Evolutionary conservation across 768 basidiomycete species (phyloP).

Genomic region (Rhodotorula graminis): DNA sequence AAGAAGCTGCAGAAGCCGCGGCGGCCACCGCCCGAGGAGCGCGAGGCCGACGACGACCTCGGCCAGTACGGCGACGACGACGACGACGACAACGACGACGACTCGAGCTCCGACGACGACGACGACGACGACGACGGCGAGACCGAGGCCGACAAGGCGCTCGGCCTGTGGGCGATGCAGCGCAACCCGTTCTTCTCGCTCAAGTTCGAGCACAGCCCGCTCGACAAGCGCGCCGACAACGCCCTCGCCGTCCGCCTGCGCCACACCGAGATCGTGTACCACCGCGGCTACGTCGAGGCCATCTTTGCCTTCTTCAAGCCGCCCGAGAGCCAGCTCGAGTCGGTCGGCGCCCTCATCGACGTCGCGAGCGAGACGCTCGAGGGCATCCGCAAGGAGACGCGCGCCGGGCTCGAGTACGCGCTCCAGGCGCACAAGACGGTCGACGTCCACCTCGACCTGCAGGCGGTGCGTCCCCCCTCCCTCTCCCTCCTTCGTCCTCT

Average conservation of each 20-base stretch:
- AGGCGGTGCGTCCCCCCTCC: slow-evolving; percentile 54
- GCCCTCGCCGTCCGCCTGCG: slow-evolving; percentile 66
- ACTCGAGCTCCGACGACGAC: slow-evolving; percentile 14
- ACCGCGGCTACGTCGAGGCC: slow-evolving; percentile 86
- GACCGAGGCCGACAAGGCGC: neutral
- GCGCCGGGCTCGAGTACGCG: slow-evolving; percentile 89
- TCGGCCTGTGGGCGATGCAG: slow-evolving; percentile 24
- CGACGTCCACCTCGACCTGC: slow-evolving; percentile 92
- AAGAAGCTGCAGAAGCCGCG: slow-evolving; percentile 43
- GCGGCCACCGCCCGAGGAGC: slow-evolving; percentile 29
- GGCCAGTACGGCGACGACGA: slow-evolving; percentile 24
- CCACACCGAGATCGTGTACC: slow-evolving; percentile 95
- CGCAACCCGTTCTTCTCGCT: slow-evolving; percentile 70
- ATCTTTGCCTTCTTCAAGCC: slow-evolving; percentile 87
- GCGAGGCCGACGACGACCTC: slow-evolving; percentile 33
- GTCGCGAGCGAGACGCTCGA: slow-evolving; percentile 91
- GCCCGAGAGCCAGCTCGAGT: slow-evolving; percentile 88
- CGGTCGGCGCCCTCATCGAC: slow-evolving; percentile 83
- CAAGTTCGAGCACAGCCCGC: slow-evolving; percentile 84
- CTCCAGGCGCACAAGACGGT: slow-evolving; percentile 90
- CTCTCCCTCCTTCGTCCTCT: neutral
- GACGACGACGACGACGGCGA: slow-evolving; percentile 21
- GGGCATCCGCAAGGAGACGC: slow-evolving; percentile 84
- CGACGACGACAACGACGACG: slow-evolving; percentile 14
- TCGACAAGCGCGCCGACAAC: slow-evolving; percentile 86